Evolutionary conservation across 495 filamentous ascomycete genomes (phyloP).

Genomic region (Penicillium ochrochloron): DNA sequence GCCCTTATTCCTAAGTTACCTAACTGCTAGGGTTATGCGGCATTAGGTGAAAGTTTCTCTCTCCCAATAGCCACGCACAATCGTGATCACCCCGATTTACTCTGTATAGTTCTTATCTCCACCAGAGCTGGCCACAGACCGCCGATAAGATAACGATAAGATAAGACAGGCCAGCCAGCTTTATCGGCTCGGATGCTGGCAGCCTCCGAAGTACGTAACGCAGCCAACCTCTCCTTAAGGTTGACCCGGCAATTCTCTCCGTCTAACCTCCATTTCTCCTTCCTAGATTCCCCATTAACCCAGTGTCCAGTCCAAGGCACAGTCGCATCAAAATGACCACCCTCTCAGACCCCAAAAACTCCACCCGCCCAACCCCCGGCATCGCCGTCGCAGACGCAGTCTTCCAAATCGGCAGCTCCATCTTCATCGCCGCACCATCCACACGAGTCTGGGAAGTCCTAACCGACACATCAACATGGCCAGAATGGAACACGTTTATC

Average conservation of each 20-base stretch:
- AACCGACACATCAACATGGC: conserved; percentile 49
- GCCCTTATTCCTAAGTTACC: no score
- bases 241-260: not conserved
- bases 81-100: no score
- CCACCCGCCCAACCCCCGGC: conserved; percentile 39
- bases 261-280: not conserved
- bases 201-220: conserved; percentile 15
- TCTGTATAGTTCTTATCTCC: not conserved
- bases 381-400: conserved; percentile 36
- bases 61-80: no score
- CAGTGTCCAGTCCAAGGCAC: not conserved
- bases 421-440: conserved; percentile 39
- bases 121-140: not conserved
- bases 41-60: no score
- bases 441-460: conserved; percentile 42
- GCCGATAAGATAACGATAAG: not conserved
- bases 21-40: no score
- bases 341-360: conserved; percentile 28
- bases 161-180: not conserved
- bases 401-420: conserved; percentile 41
- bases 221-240: not conserved
- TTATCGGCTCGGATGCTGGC: conserved; percentile 17
- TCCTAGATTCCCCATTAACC: not conserved
- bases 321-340: conserved; percentile 18
- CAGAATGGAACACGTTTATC: conserved; percentile 49